phyloP scores from a whole-genome alignment of 148 eudicot species.

The Persicaria tinctoria region DNA sequence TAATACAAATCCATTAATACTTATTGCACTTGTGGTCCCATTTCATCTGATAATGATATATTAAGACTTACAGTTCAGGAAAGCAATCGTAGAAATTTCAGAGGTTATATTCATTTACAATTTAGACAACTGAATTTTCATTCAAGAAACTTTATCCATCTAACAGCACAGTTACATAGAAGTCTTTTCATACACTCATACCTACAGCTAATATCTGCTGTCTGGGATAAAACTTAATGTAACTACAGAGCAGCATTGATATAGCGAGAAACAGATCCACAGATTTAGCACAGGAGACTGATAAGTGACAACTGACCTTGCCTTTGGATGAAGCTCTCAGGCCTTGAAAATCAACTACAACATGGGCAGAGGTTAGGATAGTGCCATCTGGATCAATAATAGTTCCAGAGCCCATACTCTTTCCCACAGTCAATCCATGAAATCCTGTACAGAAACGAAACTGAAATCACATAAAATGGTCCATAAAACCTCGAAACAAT shows the following conservation, averaged over 20 bases:
- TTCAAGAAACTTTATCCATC: neutral
- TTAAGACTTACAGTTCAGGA: too few relatives aligned
- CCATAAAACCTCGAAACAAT: neutral
- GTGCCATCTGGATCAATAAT: conserved; percentile 64
- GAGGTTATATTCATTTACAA: too few relatives aligned
- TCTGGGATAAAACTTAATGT: neutral
- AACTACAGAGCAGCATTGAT: too few relatives aligned
- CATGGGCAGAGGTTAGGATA: conserved; percentile 65
- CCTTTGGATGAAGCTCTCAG: conserved; percentile 51
- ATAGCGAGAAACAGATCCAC: neutral
- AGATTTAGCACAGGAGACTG: neutral
- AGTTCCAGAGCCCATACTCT: conserved; percentile 70
- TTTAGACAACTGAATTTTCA: too few relatives aligned
- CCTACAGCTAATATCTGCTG: neutral
- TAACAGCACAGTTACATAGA: neutral
- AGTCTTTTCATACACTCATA: neutral
- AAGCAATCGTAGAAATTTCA: too few relatives aligned
- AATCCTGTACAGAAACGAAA: conserved; percentile 32
- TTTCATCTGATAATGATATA: neutral
- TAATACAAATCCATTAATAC: neutral
- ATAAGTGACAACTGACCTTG: conserved; percentile 55
- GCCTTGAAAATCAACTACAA: conserved; percentile 62
- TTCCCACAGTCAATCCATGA: conserved; percentile 58
- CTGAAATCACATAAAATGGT: conserved; percentile 1
- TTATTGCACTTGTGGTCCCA: neutral